Percentiles rank a stretch among this genome's conserved stretches.
These are phyloP conservation scores for Dicorynia guianensis DNA, from an alignment of 306 rosid species.

Conservation along the genomic window DNA sequence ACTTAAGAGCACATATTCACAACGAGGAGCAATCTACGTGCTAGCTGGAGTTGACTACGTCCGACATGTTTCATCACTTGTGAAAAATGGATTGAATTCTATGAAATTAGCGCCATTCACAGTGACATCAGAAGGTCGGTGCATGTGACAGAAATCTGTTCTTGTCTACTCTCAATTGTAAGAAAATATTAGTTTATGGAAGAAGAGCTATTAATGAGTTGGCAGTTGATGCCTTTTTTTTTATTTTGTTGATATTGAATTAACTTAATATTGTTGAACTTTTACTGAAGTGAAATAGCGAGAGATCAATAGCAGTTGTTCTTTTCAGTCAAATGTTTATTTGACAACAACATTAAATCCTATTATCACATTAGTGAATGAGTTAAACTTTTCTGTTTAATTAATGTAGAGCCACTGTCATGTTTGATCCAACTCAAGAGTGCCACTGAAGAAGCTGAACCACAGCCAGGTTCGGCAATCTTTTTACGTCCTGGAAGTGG, in stretches of 20 bases:
- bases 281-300: constrained; percentile 1
- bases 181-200: background rate
- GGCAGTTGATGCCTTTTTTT: background rate
- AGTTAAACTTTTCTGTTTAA: constrained; percentile 28
- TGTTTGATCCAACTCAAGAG: constrained; percentile 86
- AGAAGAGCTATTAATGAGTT: background rate
- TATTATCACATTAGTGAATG: constrained; percentile 24
- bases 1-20: constrained; percentile 76
- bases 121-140: constrained; percentile 71
- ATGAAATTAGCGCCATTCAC: constrained; percentile 61
- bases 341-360: background rate
- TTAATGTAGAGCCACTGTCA: constrained; percentile 74
- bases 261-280: no score
- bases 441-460: constrained; percentile 67
- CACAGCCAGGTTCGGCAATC: constrained; percentile 65
- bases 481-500: constrained; percentile 79
- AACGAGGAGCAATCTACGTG: constrained; percentile 74
- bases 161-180: background rate
- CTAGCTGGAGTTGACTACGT: constrained; percentile 84
- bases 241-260: background rate
- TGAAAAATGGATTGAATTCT: constrained; percentile 80
- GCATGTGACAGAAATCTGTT: constrained; percentile 20
- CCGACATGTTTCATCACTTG: constrained; percentile 72
- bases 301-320: constrained; percentile 5
- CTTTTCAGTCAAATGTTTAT: background rate